Conservation (phyloP, 257 asterid species). For the Hygrophila difformis region DNA sequence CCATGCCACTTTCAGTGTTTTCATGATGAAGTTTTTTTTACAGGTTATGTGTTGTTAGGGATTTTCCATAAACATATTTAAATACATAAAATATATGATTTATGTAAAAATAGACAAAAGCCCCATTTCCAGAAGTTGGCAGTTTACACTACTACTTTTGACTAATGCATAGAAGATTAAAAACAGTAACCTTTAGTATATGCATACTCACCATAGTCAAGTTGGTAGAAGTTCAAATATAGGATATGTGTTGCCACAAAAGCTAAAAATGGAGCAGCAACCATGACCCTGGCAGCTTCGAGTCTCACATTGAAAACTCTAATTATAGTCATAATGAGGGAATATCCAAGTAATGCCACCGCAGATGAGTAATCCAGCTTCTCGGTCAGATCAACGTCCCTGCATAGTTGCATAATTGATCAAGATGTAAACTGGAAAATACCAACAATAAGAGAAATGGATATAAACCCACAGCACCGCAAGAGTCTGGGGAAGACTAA, state of each 20-base stretch:
- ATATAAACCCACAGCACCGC: too few relatives aligned
- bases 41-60: too few relatives aligned
- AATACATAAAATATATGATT: too few relatives aligned
- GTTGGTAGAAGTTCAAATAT: constrained; percentile 55
- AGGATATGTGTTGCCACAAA: constrained; percentile 64
- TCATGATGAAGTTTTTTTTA: too few relatives aligned
- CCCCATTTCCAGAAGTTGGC: background rate
- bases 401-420: constrained; percentile 18
- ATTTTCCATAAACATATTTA: too few relatives aligned
- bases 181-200: background rate
- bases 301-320: constrained; percentile 44
- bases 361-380: constrained; percentile 71
- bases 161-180: background rate
- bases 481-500: too few relatives aligned
- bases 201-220: constrained; percentile 42
- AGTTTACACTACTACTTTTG: background rate
- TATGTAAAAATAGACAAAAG: too few relatives aligned
- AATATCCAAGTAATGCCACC: constrained; percentile 57
- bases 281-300: constrained; percentile 82
- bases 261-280: constrained; percentile 77
- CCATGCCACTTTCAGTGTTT: too few relatives aligned
- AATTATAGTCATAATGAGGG: constrained; percentile 59
- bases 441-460: too few relatives aligned
- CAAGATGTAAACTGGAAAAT: background rate
- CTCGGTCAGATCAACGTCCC: constrained; percentile 77